Conservation (phyloP, 2,329 filamentous ascomycete genomes). For the Fusarium clavum region DNA sequence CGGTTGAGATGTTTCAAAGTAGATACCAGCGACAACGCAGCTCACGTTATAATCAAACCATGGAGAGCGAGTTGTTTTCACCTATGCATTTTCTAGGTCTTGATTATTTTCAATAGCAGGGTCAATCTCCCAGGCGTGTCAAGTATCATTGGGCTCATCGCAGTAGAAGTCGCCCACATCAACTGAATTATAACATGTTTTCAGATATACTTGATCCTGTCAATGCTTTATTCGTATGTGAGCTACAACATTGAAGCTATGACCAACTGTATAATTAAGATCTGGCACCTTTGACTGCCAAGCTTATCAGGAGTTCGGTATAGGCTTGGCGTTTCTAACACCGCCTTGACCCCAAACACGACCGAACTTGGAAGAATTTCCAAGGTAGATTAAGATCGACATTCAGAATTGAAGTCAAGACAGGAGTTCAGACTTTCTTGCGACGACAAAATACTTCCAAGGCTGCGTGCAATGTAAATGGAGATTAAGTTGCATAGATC, state of each 20-base stretch:
- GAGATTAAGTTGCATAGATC: background rate
- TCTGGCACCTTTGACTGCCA: slow-evolving; percentile 3
- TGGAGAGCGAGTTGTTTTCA: background rate
- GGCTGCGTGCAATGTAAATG: background rate
- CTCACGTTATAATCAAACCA: slow-evolving; percentile 14
- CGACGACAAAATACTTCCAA: background rate
- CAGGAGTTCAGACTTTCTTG: background rate
- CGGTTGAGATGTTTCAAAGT: slow-evolving; percentile 15
- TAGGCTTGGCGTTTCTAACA: slow-evolving; percentile 12
- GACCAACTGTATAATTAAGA: background rate
- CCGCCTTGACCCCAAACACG: background rate
- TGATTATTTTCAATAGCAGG: background rate
- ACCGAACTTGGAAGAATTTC: background rate
- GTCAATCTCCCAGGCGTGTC: background rate
- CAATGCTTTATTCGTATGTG: background rate
- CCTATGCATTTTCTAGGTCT: background rate
- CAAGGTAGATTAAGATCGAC: slow-evolving; percentile 23
- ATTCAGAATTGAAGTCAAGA: background rate
- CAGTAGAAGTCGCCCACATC: background rate
- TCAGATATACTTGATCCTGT: background rate
- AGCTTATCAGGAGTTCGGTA: slow-evolving; percentile 4
- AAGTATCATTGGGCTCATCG: background rate
- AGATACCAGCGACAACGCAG: slow-evolving; percentile 30
- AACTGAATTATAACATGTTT: background rate
- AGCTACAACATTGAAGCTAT: background rate